phyloP scores from a whole-genome alignment of 140 eudicot species.

The Oenanthe javanica region DNA sequence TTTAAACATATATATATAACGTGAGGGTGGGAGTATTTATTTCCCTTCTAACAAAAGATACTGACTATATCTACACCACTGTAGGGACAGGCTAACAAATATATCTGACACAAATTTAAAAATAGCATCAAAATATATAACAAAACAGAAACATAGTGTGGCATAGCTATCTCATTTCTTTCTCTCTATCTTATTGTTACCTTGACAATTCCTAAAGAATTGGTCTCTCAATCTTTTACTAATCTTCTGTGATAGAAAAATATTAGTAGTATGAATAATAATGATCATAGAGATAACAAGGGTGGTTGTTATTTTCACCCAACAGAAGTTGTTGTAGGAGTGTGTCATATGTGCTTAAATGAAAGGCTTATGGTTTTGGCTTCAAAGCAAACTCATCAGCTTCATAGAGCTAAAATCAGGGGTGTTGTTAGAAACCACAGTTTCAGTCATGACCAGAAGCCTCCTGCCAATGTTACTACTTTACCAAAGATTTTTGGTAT shows the following conservation, averaged over 20 bases:
- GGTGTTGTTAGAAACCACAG: background rate
- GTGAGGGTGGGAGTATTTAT: too few relatives aligned
- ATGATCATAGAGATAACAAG: constrained; percentile 26
- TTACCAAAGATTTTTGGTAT: constrained; percentile 59
- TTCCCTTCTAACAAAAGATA: too few relatives aligned
- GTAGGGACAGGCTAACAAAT: background rate
- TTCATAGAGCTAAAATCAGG: background rate
- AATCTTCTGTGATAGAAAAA: background rate
- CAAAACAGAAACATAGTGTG: background rate
- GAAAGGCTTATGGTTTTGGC: constrained; percentile 64
- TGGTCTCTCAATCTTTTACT: background rate
- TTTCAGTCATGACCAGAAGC: constrained; percentile 15
- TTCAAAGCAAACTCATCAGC: constrained; percentile 34
- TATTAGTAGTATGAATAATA: background rate
- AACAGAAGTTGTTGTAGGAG: constrained; percentile 52
- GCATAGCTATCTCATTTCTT: background rate
- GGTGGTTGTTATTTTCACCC: constrained; percentile 66
- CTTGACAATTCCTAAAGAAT: background rate
- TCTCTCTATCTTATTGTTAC: background rate
- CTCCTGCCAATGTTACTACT: constrained; percentile 10
- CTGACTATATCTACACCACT: too few relatives aligned
- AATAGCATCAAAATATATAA: background rate
- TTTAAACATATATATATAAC: too few relatives aligned
- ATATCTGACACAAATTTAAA: background rate
- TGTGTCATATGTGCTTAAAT: constrained; percentile 66